Evolutionary conservation across 192 early-diverging fungal species (phyloP), one percentile per base, ranked within the genome.

Genomic region (Umbelopsis ramanniana): DNA sequence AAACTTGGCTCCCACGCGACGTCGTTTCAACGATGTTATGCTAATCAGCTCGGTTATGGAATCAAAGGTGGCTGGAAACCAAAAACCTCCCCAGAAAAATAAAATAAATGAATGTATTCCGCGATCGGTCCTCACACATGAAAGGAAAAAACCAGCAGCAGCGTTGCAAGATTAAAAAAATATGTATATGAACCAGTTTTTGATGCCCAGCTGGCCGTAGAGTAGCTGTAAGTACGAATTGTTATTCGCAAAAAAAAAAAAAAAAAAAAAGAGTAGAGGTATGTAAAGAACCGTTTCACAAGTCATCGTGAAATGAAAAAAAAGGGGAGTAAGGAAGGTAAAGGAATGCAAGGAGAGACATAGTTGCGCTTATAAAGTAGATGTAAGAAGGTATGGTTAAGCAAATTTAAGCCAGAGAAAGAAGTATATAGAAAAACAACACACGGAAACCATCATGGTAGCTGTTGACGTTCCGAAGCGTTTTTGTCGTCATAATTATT

Each of bases 341-440:
- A 63, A 35, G 57, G 26, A 63, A 63, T 29, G 57, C 57, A 19
- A 63, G 29, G 57, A 63, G 57, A 63, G 17, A 26, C 33, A 63
- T 19, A 26, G 15, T 17, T 37, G 57, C 48, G 48, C 40, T 43
- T 43, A 43, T 43, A 43, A 40, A 40, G 38, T 40, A 40, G 8
- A 7, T 43, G 40, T 43, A 43, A 43, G 40, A 43, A 43, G 40
- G 40, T 43, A 54, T 12, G 53, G 26, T 54, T 54, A 26, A 35
- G 26, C 33, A 63, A 60, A 63, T 29, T 17, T 0, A 14, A 63
- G 15, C 14, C 9, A 19, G 17, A 63, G 17, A 37, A 63, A 35
- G 26, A 0, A 57, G 26, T 37, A 63, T 19, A 26, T 63, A 63
- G 29, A 63, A 63, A 63, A 63, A 14, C 10, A 17, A 29, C 23